These are phyloP conservation scores for Ophiocordyceps camponoti-saundersi DNA, from an alignment of 2,329 filamentous ascomycete species.

Conservation along the genomic window DNA sequence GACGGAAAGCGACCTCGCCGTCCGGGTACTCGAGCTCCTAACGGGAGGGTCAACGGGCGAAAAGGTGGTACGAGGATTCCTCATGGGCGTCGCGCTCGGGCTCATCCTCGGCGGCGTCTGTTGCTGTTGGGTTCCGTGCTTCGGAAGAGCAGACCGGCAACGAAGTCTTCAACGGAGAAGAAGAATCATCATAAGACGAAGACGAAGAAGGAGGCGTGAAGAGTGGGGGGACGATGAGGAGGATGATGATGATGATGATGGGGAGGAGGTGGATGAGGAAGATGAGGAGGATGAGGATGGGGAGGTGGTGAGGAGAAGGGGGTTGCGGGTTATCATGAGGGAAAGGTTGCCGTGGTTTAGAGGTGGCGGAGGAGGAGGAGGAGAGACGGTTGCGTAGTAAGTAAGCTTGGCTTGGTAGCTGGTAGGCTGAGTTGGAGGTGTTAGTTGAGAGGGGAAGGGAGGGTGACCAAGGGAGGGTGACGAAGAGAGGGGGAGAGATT, in stretches of 20 bases:
- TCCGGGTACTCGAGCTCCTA: slow-evolving; percentile 12
- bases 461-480: too few species aligned
- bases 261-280: neutral
- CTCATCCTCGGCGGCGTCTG: slow-evolving; percentile 13
- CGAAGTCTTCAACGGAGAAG: too few species aligned
- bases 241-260: too few species aligned
- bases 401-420: too few species aligned
- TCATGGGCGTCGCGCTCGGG: slow-evolving; percentile 15
- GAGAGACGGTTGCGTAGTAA: neutral
- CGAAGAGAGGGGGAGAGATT: too few species aligned
- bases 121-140: slow-evolving; percentile 18
- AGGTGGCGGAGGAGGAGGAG: neutral
- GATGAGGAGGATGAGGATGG: neutral
- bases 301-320: neutral
- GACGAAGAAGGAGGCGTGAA: too few species aligned
- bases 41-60: slow-evolving; percentile 13
- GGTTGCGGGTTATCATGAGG: neutral
- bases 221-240: too few species aligned
- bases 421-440: too few species aligned
- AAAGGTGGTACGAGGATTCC: slow-evolving; percentile 15
- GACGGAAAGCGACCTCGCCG: slow-evolving; percentile 9
- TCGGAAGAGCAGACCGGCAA: slow-evolving; percentile 2
- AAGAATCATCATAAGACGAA: too few species aligned
- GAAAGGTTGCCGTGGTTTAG: neutral
- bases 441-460: too few species aligned